Evolutionary conservation across 257 asterid species (phyloP), one percentile per base, ranked within the genome.

Genomic region (Fraxinus americana): DNA sequence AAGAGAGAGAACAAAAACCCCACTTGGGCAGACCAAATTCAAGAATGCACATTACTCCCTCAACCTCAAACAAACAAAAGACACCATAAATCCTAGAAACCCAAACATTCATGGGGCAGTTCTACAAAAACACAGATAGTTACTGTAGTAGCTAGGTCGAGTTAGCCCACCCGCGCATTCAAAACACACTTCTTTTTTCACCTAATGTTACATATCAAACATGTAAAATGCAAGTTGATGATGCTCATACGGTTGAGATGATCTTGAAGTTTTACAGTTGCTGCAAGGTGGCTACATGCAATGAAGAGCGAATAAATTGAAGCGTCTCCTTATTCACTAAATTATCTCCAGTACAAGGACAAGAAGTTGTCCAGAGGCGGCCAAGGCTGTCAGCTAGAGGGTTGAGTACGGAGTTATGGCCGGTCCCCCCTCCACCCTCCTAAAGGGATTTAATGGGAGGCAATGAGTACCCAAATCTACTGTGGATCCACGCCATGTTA

Each of bases 401-500:
- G 68, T 61, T 61, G 32, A 61, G 68, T 61, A 54, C 12, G 12
- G 29, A 59, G 29, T 59, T n/a, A 63, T 10, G 69, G 69, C 50
- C 50, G 50, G 50, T 32, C 34, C 69, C 65, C 65, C 27, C 65
- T 16, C 65, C 10, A 1, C 27, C 2, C 11, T 54, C 65, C 65
- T n/a, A 54, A 54, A 54, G 65, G 27, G 65, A 54, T 54, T 63
- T 63, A 63, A 63, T 23, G 69, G 16, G 69, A n/a, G 35, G 69
- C 50, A 25, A 63, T 9, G 69, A 27, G 35, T 63, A 63, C 36
- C 34, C 32, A 27, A 63, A 63, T 63, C 69, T 23, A 63, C 69
- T 23, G 17, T 63, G 69, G 69, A 63, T 9, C 14, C 8, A 27
- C 69, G 3, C 36, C 32, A n/a, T 38, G 27, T 39, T 29, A 70